Percentiles rank a stretch among this genome's conserved stretches.
Evolutionary conservation across 73 alveolate genomes (phyloP).

Genomic region (Tetrahymena thermophila): DNA sequence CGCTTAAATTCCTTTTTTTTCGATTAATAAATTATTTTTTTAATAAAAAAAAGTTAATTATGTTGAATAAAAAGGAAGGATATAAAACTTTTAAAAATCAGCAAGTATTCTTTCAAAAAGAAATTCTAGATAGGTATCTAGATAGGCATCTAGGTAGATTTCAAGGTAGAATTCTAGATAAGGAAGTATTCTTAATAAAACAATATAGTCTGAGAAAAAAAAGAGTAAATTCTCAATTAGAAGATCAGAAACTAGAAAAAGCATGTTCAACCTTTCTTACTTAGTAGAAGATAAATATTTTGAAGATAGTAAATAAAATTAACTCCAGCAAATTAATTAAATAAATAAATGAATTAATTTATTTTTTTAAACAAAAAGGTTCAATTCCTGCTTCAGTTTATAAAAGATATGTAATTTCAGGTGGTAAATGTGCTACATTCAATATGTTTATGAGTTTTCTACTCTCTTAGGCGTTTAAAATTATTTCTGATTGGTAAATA

Average conservation of each 20-base stretch:
- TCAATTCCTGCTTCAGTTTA: neutral
- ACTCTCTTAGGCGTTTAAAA: neutral
- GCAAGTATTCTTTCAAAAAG: neutral
- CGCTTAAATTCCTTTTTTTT: no score
- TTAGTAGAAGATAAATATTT: neutral
- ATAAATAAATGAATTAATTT: no score
- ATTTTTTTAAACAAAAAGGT: neutral
- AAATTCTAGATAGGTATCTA: neutral
- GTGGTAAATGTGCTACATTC: neutral
- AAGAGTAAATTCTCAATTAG: neutral
- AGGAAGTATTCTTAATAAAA: neutral
- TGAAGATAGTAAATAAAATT: neutral
- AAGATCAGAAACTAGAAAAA: neutral
- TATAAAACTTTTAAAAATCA: neutral
- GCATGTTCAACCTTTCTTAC: neutral
- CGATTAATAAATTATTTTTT: no score
- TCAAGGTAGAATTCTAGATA: neutral
- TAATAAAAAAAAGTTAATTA: neutral
- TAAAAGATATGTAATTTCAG: neutral
- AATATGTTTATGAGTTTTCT: neutral
- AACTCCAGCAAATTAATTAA: no score
- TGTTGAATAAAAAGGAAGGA: neutral
- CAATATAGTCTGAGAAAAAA: neutral
- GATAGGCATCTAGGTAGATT: neutral
- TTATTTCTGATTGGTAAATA: neutral